phyloP scores from a whole-genome alignment of 2,329 filamentous ascomycete species.

The Cucurbitaria berberidis region DNA sequence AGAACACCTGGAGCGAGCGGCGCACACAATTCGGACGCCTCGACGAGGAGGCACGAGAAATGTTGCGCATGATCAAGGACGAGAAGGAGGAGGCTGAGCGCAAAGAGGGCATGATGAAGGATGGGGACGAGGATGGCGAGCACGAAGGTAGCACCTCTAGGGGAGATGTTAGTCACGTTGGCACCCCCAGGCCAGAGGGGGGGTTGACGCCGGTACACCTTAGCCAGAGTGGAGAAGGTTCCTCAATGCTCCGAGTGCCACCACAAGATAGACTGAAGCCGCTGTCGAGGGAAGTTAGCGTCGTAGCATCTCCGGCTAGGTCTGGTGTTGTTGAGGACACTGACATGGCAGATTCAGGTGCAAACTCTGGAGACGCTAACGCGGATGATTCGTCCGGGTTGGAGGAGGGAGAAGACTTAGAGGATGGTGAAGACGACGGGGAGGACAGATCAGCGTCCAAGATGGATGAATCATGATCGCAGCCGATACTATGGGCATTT shows the following conservation, averaged over 20 bases:
- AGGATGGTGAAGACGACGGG: conserved; percentile 40
- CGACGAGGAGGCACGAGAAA: conserved; percentile 86
- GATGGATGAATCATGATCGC: conserved; percentile 41
- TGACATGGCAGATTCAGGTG: conserved; percentile 39
- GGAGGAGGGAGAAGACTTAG: conserved; percentile 41
- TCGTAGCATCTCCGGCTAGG: conserved; percentile 32
- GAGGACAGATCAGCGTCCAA: conserved; percentile 26
- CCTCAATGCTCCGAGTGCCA: conserved; percentile 35
- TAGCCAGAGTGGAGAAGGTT: conserved; percentile 40
- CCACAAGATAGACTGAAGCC: conserved; percentile 42
- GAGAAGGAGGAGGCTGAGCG: conserved; percentile 95
- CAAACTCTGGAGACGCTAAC: conserved; percentile 26
- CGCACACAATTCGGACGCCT: conserved; percentile 86
- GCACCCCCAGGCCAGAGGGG: conserved; percentile 54
- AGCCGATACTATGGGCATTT: conserved; percentile 1
- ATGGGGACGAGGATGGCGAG: conserved; percentile 50
- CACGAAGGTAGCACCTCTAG: conserved; percentile 48
- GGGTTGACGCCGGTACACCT: conserved; percentile 50
- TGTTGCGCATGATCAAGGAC: conserved; percentile 85
- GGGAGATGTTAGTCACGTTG: conserved; percentile 49
- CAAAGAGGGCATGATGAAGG: conserved; percentile 69
- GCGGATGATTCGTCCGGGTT: conserved; percentile 43
- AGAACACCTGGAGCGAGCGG: conserved; percentile 81
- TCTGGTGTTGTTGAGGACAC: conserved; percentile 36
- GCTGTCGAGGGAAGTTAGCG: conserved; percentile 36